Evolutionary conservation across 1,284 basidiomycete species (phyloP), one percentile per base, ranked within the genome.

Genomic region (Ceratobasidium sp.): DNA sequence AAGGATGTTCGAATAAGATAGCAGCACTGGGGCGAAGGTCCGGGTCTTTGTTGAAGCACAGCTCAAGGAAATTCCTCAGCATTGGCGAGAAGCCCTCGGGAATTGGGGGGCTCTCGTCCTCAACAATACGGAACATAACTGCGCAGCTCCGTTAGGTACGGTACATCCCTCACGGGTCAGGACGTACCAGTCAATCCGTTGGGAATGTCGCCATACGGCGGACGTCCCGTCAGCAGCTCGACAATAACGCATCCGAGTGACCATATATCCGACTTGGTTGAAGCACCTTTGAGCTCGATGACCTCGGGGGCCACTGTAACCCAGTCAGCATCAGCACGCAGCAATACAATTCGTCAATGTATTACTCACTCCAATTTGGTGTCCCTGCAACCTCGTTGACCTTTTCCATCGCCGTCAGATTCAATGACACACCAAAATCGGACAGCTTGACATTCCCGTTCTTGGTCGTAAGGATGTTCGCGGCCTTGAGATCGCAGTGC

Each of bases 401-500:
- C 65, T 34, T 85, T 76, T 96, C 95, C 85, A 98, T 90, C 0
- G 96, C 97, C 77, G 97, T 93, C 81, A 99, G 91, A 75, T 97
- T 98, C 65, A 98, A 92, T n/a, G 96, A 98, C 16, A 99, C 93
- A 73, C 97, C 97, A 81, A 99, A 98, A 81, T 99, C 97, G 39
- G 97, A 96, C 12, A 99, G 86, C 83, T 99, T 99, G 81, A 98
- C 93, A 80, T 99, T 98, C 39, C 97, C 97, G 72, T 91, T 94
- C 82, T 95, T 94, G 73, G 97, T 98, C 64, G 97, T 98, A 48
- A 99, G 87, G 80, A 99, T 98, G 80, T 98, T 99, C 72, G 97
- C 97, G 1, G 97, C 96, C 82, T 99, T 99, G 80, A 98, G 91
- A 81, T 99, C 97, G 78, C 95, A 93, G 77, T 93, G 91, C 14